Evolutionary conservation across 768 basidiomycete genomes (phyloP).

Genomic region (Termitomyces sp.): DNA sequence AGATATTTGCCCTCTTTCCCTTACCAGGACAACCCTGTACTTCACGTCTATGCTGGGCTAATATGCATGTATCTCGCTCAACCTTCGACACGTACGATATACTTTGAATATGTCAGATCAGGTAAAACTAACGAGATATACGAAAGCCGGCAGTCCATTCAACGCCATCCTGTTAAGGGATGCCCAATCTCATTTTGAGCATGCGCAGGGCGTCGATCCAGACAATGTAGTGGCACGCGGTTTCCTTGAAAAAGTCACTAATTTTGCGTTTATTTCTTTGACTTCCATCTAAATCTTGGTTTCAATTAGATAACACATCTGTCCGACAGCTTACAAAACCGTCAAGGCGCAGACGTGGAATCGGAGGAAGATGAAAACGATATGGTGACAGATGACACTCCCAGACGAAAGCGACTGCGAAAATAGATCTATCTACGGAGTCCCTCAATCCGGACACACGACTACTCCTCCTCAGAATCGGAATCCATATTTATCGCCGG

Average conservation of each 20-base stretch:
- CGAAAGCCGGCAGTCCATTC: conserved; percentile 13
- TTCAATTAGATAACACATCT: conserved; percentile 11
- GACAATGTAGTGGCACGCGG: conserved; percentile 47
- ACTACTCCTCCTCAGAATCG: conserved; percentile 62
- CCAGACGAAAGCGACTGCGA: conserved; percentile 34
- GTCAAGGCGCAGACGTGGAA: conserved; percentile 19
- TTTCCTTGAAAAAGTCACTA: conserved; percentile 50
- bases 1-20: conserved; percentile 89
- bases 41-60: conserved; percentile 84
- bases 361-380: conserved; percentile 33
- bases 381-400: conserved; percentile 21
- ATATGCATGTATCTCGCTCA: conserved; percentile 64
- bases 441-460: not conserved
- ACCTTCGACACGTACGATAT: conserved; percentile 17
- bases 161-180: conserved; percentile 41
- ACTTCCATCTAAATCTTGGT: not conserved
- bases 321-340: conserved; percentile 1
- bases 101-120: not conserved
- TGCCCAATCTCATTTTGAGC: conserved; percentile 64
- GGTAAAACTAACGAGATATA: not conserved
- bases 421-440: conserved; percentile 7
- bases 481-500: conserved; percentile 76
- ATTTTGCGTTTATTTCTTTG: not conserved
- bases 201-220: conserved; percentile 57
- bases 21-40: conserved; percentile 73